These are phyloP conservation scores for Saraca asoca DNA, from an alignment of 331 rosid genomes.

Conservation along the genomic window DNA sequence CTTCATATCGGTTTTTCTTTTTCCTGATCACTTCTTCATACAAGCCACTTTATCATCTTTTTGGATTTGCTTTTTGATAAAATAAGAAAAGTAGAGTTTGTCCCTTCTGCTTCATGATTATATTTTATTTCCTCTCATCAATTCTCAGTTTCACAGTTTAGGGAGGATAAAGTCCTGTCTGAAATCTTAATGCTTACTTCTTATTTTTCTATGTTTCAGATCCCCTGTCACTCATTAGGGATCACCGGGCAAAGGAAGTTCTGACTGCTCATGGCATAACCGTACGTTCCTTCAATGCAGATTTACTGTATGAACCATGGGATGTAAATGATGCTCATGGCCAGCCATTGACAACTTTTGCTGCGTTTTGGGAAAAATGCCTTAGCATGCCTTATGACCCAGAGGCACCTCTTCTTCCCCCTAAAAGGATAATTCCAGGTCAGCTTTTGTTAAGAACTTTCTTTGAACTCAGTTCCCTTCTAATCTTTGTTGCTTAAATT, in stretches of 20 bases:
- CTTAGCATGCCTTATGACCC: slow-evolving; percentile 95
- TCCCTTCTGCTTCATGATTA: slow-evolving; percentile 3
- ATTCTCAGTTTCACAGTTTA: slow-evolving; percentile 19
- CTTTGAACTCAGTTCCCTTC: slow-evolving; percentile 17
- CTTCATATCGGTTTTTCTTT: neutral
- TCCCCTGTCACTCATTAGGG: slow-evolving; percentile 82
- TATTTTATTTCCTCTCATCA: slow-evolving; percentile 3
- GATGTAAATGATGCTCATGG: slow-evolving; percentile 78
- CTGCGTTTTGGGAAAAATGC: slow-evolving; percentile 82
- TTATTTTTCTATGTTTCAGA: slow-evolving; percentile 52
- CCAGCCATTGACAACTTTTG: slow-evolving; percentile 77
- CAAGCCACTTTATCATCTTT: slow-evolving; percentile 18
- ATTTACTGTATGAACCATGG: slow-evolving; percentile 92
- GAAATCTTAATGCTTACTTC: slow-evolving; percentile 3
- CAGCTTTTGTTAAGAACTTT: slow-evolving; percentile 16
- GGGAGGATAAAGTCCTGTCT: slow-evolving; percentile 15
- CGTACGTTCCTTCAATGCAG: slow-evolving; percentile 85
- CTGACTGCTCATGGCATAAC: slow-evolving; percentile 68
- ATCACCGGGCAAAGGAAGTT: slow-evolving; percentile 78
- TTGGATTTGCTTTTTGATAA: slow-evolving; percentile 10
- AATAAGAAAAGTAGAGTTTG: slow-evolving; percentile 4
- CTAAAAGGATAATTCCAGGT: slow-evolving; percentile 86
- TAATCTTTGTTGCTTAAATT: neutral
- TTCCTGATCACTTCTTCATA: slow-evolving; percentile 12
- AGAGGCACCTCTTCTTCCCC: slow-evolving; percentile 90